Evolutionary conservation across 2,329 filamentous ascomycete genomes (phyloP), one percentile per base, ranked within the genome.

Genomic region (Cordyceps pruinosa): DNA sequence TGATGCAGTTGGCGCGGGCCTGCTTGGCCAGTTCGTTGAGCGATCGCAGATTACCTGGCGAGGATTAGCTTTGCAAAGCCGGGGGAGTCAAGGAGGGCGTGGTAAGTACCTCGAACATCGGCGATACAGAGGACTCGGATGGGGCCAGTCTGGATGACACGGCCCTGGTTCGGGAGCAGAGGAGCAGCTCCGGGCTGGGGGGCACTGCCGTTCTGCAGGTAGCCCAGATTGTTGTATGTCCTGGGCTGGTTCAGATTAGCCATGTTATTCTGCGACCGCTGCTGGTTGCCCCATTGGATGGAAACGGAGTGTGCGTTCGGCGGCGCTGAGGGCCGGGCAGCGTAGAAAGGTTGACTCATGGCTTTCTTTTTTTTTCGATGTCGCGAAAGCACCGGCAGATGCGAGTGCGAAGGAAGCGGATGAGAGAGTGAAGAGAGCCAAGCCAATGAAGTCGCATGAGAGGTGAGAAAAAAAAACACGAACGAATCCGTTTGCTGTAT

Each of bases 21-120:
- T 94, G 89, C 74, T 90, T 95, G 63, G 94, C 94, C 61, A 99
- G 87, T 61, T 97, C 92, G 76, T 99, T 99, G 68, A 99, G 80
- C 64, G 94, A 97, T 75, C 88, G 86, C 65, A 99, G 79, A 73
- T 97, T 97, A 74, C 94, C 94, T 99, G 65, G 32, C 26, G 23
- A 23, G 28, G 4, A 59, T 66, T 58, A 66, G 62, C 54, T 25
- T 37, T 28, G 21, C 7, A n/a, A n/a, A n/a, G 39, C 26, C 62
- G 50, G 62, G 25, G 23, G 41, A 47, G 53, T 35, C 46, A 35
- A 21, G 51, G 57, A 58, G 34, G 28, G 52, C 28, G 32, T 50
- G 26, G 26, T 44, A 48, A 75, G 64, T 74, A 88, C 85, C 85
- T 83, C 85, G 80, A 68, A 88, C 85, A 72, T 88, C 85, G 61